Evolutionary conservation across 192 early-diverging fungal genomes (phyloP), one percentile per base, ranked within the genome.

Genomic region (Umbelopsis vinacea): DNA sequence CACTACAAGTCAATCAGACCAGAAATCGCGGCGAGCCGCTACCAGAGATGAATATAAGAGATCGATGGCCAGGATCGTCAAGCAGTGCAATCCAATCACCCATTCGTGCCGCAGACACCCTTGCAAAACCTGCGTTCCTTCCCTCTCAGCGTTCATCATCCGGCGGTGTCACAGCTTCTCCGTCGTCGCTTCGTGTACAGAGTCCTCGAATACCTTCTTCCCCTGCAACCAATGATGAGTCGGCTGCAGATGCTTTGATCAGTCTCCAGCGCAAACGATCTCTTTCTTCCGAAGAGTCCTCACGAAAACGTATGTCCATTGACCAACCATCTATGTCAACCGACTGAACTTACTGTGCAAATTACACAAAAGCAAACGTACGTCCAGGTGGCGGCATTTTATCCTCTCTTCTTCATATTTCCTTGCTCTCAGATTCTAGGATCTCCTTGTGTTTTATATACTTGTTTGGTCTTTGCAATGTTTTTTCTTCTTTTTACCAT

Each of bases 161-260:
- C 26, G 57, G 57, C 33, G 57, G 57, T 19, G 57, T 63, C 33
- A 63, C 57, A 0, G 57, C 57, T 14, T 63, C 57, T 33, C 57
- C 57, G 19, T 63, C 57, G 33, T 63, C 57, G 8, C 57, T 63
- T 7, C 57, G 57, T 63, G 57, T 63, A 29, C 57, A 63, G 33
- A 63, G 57, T 26, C 57, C 57, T 35, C 57, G 57, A 3, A 14
- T 63, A 63, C 57, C 57, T 63, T 26, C 26, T 37, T 63, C 57
- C 14, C 57, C 57, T 63, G 26, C 15, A 6, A 50, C 57, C 1
- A 63, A 63, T 63, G 57, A 63, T 29, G 57, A 63, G 17, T 63
- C 57, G 11, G 57, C 57, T 63, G 57, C 57, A 0, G 57, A 63
- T 26, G 57, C 57, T 38, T 63, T 63, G 17, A 63, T 63, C 12